Base-by-base conservation (phyloP, 2,329 filamentous ascomycete species). In the Chrysosporium keratinophilum region DNA sequence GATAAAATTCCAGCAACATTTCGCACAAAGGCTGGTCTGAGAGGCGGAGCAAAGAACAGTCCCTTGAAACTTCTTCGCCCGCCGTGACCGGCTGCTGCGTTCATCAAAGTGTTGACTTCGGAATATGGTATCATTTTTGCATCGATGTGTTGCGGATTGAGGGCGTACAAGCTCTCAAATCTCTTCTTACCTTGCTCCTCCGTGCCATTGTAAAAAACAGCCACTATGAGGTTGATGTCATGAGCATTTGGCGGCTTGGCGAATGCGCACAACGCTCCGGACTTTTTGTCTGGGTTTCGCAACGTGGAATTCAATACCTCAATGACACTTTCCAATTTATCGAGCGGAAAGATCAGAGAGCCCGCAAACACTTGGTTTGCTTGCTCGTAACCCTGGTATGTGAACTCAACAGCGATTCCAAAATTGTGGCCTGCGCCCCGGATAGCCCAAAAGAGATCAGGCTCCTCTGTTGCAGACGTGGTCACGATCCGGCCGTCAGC, bases 381-480 rank as follows among this genome's bases (percentile, higher is more conserved):
- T 54, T 67, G 67, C 0, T 70, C 65, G 50, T 69, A 64, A 0
- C 64, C 69, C 35, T 56, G 55, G 41, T 63, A 62, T 0, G 65
- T 67, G 61, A 78, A 78, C 47, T 76, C 70, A 0, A 70, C 70
- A 1, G 73, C 70, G 4, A 74, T 67, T 5, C 73, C 74, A 54
- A 75, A 76, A 51, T 72, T 73, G 55, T 71, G 69, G 0, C 73
- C 73, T 1, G 72, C 74, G 23, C 74, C 74, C 3, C 67, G 64
- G 19, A 76, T 54, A 17, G 69, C 72, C 74, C 74, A 78, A 62
- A 77, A 78, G 2, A 78, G 64, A 44, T 78, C 75, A 0, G 62
- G 23, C 37, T 80, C 72, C 58, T 78, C 68, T 0, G 62, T 61
- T 11, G 69, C 64, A 1, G 73, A 77, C 0, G 69, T 66, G 1